phyloP scores from a whole-genome alignment of 2,329 filamentous ascomycete species.

The Parasarocladium wereldwijsianum region DNA sequence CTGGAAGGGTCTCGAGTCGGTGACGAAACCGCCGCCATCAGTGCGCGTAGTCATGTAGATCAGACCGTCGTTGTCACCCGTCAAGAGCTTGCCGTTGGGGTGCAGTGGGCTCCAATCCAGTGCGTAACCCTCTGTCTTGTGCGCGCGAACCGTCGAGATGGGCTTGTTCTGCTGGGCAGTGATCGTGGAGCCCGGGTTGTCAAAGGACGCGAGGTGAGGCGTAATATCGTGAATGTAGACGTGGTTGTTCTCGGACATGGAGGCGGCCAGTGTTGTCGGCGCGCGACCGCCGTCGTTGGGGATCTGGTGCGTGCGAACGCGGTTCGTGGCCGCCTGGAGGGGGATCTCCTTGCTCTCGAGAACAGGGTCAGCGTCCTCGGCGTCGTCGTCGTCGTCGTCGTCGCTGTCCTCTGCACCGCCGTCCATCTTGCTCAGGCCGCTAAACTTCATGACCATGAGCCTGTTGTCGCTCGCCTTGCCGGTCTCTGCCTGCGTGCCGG shows the following conservation, averaged over 20 bases:
- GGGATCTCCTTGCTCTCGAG: constrained; percentile 87
- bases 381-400: constrained; percentile 53
- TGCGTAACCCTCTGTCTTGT: constrained; percentile 89
- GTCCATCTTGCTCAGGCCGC: constrained; percentile 79
- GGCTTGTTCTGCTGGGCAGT: constrained; percentile 79
- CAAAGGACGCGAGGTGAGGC: constrained; percentile 76
- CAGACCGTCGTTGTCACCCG: constrained; percentile 77
- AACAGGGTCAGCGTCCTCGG: constrained; percentile 71
- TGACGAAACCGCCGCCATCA: constrained; percentile 79
- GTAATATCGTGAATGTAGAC: constrained; percentile 92
- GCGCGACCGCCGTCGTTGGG: constrained; percentile 57
- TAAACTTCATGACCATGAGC: constrained; percentile 92
- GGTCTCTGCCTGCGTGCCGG: constrained; percentile 81
- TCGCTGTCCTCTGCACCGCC: constrained; percentile 50
- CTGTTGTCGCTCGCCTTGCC: constrained; percentile 72
- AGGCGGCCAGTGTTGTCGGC: constrained; percentile 73
- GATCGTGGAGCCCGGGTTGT: constrained; percentile 70
- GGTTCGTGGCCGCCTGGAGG: constrained; percentile 77
- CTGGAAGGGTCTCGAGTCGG: constrained; percentile 67
- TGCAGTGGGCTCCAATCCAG: constrained; percentile 83
- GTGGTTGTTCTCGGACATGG: constrained; percentile 81
- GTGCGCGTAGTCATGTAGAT: constrained; percentile 82
- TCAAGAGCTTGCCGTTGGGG: constrained; percentile 71
- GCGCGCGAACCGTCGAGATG: constrained; percentile 71
- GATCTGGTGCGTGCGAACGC: constrained; percentile 75